These are phyloP conservation scores for Trichosporon asahii DNA, from an alignment of 1,284 basidiomycete species.

Conservation along the genomic window DNA sequence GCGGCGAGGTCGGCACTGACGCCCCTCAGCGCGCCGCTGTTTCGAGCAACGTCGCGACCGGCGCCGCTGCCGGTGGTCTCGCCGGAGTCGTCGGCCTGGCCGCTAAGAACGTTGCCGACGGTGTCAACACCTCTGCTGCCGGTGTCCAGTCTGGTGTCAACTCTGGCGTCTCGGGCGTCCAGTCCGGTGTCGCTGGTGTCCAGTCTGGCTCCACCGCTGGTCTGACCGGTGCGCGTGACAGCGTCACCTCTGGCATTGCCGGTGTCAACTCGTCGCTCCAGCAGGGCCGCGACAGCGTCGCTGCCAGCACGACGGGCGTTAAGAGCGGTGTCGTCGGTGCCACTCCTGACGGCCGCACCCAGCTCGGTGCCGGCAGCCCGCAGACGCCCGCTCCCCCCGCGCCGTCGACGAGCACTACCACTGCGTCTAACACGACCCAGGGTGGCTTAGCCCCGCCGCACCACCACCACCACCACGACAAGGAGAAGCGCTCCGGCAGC, in stretches of 20 bases:
- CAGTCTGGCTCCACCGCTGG: not conserved
- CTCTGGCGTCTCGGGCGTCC: not conserved
- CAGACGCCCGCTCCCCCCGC: not conserved
- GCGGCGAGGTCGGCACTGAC: conserved; percentile 9
- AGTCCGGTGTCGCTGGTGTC: not conserved
- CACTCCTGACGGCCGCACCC: not conserved
- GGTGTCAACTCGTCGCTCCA: not conserved
- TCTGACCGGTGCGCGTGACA: not conserved
- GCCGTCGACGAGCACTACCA: not conserved
- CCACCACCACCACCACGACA: not conserved
- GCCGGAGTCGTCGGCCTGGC: not conserved
- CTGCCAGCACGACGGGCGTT: not conserved
- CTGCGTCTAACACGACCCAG: not conserved
- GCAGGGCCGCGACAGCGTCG: not conserved
- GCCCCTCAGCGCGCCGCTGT: conserved; percentile 7
- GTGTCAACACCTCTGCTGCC: not conserved
- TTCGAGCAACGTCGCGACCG: not conserved
- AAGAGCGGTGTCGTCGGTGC: conserved; percentile 2
- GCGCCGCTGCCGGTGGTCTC: not conserved
- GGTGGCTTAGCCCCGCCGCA: not conserved
- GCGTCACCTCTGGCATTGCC: conserved; percentile 1
- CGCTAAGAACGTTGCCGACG: not conserved
- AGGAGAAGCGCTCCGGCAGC: conserved; percentile 6
- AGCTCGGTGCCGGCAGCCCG: not conserved
- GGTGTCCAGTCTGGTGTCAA: not conserved